Evolutionary conservation across 345 rosid species (phyloP).

Genomic region (Kernera saxatilis): DNA sequence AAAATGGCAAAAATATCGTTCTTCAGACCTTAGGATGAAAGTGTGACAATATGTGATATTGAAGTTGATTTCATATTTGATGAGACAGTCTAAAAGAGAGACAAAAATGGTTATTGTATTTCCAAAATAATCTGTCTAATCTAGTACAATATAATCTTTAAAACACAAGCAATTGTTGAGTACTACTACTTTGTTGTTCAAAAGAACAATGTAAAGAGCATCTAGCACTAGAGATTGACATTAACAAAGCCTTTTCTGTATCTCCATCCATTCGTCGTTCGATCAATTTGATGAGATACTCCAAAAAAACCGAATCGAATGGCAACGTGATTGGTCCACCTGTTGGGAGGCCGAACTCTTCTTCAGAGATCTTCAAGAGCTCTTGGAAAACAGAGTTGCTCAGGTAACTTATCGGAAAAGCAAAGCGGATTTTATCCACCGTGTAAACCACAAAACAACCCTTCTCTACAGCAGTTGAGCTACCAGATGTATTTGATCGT

Average conservation of each 20-base stretch:
- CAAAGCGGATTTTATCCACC: constrained; percentile 1
- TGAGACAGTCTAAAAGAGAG: too few species aligned
- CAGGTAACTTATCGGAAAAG: constrained; percentile 18
- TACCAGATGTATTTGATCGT: not conserved
- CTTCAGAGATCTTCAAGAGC: constrained; percentile 35
- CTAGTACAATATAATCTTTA: too few species aligned
- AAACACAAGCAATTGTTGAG: too few species aligned
- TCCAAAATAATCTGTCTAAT: too few species aligned
- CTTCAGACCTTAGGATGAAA: too few species aligned
- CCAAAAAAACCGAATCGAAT: constrained; percentile 20
- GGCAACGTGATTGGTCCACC: constrained; percentile 34
- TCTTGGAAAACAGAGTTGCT: constrained; percentile 22
- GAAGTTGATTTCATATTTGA: too few species aligned
- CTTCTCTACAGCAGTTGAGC: not conserved
- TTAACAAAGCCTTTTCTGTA: constrained; percentile 27
- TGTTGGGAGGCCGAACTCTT: constrained; percentile 30
- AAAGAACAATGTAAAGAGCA: not conserved
- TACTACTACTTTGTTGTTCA: not conserved
- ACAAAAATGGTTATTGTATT: too few species aligned
- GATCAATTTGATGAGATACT: constrained; percentile 20
- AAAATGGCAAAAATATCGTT: too few species aligned
- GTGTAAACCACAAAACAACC: constrained; percentile 39
- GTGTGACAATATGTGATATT: too few species aligned
- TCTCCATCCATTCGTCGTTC: constrained; percentile 20
- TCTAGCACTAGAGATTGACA: not conserved